Conservation (phyloP, 75 land plant genomes). For the Pinus taeda region DNA sequence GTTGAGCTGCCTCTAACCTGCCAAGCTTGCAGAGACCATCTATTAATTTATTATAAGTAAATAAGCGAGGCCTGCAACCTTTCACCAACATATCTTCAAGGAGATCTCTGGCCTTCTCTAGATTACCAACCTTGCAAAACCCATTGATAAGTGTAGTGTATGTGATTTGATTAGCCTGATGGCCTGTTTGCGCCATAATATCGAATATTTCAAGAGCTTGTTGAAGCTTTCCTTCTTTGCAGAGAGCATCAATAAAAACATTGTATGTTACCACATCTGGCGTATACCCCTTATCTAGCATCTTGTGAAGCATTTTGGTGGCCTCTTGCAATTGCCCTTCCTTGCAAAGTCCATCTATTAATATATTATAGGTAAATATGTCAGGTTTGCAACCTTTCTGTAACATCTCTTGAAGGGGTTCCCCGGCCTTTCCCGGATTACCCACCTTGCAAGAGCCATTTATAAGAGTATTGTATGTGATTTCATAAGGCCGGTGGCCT, state of each 20-base stretch:
- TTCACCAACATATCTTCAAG: slow-evolving; percentile 33
- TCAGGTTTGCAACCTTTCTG: slow-evolving; percentile 29
- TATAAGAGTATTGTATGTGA: slow-evolving; percentile 31
- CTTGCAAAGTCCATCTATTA: slow-evolving; percentile 48
- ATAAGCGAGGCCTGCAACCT: slow-evolving; percentile 30
- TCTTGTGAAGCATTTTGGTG: slow-evolving; percentile 24
- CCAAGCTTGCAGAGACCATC: slow-evolving; percentile 39
- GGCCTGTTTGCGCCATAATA: slow-evolving; percentile 31
- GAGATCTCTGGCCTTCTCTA: slow-evolving; percentile 40
- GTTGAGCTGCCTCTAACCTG: slow-evolving; percentile 26
- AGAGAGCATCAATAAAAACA: slow-evolving; percentile 40
- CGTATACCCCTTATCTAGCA: slow-evolving; percentile 15
- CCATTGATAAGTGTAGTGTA: slow-evolving; percentile 65
- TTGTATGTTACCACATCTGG: slow-evolving; percentile 40
- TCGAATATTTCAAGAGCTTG: slow-evolving; percentile 36
- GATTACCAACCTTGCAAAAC: slow-evolving; percentile 34
- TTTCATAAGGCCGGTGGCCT: slow-evolving; percentile 21
- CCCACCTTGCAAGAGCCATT: slow-evolving; percentile 38
- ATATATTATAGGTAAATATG: slow-evolving; percentile 45
- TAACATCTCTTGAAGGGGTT: slow-evolving; percentile 18
- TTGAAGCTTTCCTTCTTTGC: slow-evolving; percentile 18
- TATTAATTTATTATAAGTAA: slow-evolving; percentile 17
- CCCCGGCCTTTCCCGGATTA: slow-evolving; percentile 24
- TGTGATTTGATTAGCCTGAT: slow-evolving; percentile 35
- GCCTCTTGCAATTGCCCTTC: slow-evolving; percentile 38